These are phyloP conservation scores for Deinandra increscens DNA, from an alignment of 129 eudicot genomes.

Conservation along the genomic window DNA sequence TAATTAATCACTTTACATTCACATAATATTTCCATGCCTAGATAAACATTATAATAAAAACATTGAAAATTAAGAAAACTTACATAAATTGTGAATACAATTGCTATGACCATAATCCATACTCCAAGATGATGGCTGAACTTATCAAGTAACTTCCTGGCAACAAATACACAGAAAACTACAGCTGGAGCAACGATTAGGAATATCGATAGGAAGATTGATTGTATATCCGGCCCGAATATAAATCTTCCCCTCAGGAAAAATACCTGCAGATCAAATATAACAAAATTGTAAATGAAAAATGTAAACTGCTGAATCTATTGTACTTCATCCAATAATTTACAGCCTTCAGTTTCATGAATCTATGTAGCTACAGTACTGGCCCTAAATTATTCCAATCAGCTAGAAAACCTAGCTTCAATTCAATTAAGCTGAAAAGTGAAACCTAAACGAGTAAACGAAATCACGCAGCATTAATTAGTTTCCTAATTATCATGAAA, in stretches of 20 bases:
- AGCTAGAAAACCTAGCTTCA: not conserved
- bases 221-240: constrained; percentile 85
- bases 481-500: not conserved
- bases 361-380: not conserved
- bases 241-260: constrained; percentile 68
- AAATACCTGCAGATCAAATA: constrained; percentile 55
- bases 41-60: not conserved
- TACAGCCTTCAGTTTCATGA: not conserved
- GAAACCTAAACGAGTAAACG: not conserved
- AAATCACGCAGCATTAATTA: not conserved
- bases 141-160: constrained; percentile 59
- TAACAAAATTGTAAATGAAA: not conserved
- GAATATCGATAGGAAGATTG: constrained; percentile 59
- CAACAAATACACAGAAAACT: constrained; percentile 70
- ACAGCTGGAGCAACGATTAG: constrained; percentile 70
- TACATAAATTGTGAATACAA: constrained; percentile 59
- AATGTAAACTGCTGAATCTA: not conserved
- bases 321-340: not conserved
- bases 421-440: constrained; percentile 4
- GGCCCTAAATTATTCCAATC: not conserved
- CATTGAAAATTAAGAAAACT: constrained; percentile 26
- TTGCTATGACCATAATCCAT: constrained; percentile 46
- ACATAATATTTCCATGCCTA: not conserved
- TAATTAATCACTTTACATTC: no score
- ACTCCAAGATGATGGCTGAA: constrained; percentile 59